Percentiles rank a stretch among this genome's conserved stretches.
phyloP scores from a whole-genome alignment of 148 eudicot species.

The Camellia sinensis region DNA sequence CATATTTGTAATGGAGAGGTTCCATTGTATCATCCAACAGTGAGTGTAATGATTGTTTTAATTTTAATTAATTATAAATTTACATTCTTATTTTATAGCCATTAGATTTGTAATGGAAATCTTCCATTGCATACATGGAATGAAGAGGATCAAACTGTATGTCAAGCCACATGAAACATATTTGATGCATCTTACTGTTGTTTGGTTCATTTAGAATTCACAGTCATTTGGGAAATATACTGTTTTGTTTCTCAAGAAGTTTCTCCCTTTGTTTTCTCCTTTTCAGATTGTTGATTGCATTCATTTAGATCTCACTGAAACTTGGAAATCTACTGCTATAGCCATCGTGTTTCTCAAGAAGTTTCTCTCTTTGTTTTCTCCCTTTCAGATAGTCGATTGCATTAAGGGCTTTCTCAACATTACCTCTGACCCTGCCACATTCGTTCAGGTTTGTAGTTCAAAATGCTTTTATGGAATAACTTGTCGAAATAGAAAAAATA shows the following conservation, averaged over 20 bases:
- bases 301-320: background rate
- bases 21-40: too few species aligned
- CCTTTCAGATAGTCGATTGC: constrained; percentile 44
- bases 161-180: background rate
- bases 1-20: too few species aligned
- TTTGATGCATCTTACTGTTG: background rate
- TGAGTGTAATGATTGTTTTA: too few species aligned
- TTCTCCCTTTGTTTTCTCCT: background rate
- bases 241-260: background rate
- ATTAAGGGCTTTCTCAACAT: constrained; percentile 42
- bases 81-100: too few species aligned
- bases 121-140: too few species aligned
- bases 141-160: background rate
- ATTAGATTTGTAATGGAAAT: too few species aligned
- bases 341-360: background rate
- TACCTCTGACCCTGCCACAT: constrained; percentile 46
- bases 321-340: background rate
- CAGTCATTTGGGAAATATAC: too few species aligned
- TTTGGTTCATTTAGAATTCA: background rate
- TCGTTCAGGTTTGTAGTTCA: constrained; percentile 40
- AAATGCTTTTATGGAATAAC: background rate
- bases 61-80: too few species aligned
- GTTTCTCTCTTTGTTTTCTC: background rate
- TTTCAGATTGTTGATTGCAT: constrained; percentile 26
- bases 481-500: background rate